Conservation (phyloP, 345 rosid species). For the Eucalyptus tenuipes region DNA sequence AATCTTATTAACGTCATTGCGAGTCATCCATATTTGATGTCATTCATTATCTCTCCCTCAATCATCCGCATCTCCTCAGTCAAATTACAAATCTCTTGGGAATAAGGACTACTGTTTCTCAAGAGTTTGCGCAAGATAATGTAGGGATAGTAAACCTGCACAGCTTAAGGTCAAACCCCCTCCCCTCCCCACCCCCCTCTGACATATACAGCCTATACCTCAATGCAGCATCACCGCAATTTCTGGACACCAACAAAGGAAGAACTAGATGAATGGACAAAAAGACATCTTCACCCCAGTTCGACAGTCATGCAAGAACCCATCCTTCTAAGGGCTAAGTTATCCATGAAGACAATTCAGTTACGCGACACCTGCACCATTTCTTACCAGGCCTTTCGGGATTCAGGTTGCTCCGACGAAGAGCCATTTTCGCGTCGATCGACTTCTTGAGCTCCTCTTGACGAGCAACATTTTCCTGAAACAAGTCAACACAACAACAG, state of each 20-base stretch:
- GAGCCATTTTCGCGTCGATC: constrained; percentile 66
- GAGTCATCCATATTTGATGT: neutral
- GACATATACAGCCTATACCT: neutral
- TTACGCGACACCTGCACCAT: neutral
- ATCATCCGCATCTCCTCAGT: neutral
- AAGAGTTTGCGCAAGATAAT: neutral
- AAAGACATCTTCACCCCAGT: neutral
- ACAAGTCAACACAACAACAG: neutral
- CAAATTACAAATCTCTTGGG: neutral
- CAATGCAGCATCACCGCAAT: neutral
- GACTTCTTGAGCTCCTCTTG: constrained; percentile 83
- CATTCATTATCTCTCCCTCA: neutral
- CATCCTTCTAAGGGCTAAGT: neutral
- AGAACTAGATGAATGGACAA: neutral
- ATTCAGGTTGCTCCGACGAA: constrained; percentile 86
- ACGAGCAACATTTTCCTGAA: constrained; percentile 84
- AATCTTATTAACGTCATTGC: neutral
- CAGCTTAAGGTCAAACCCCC: neutral
- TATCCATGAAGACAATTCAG: neutral
- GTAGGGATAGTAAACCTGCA: neutral
- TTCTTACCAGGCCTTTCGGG: constrained; percentile 91
- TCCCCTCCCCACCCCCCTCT: neutral
- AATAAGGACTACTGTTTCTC: neutral
- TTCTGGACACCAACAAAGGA: neutral
- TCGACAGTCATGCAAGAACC: neutral